These are phyloP conservation scores for Quercus ilex DNA, from an alignment of 306 rosid species.

Conservation along the genomic window DNA sequence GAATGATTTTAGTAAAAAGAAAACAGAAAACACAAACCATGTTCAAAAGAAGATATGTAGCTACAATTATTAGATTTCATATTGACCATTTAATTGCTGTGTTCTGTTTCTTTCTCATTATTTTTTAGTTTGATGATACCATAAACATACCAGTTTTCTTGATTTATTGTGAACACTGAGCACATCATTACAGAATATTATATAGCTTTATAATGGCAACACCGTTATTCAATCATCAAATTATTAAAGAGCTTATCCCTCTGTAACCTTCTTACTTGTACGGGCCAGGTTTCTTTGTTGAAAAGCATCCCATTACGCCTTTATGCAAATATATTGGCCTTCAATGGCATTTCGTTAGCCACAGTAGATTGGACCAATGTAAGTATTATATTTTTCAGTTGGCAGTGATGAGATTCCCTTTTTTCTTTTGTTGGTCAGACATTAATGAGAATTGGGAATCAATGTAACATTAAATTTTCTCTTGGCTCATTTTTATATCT, in stretches of 20 bases:
- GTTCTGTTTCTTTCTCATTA: not conserved
- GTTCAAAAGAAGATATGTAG: not conserved
- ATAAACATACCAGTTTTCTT: not conserved
- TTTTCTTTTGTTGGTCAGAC: not conserved
- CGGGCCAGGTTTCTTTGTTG: slow-evolving; percentile 44
- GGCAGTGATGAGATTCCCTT: not conserved
- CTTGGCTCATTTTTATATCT: not conserved
- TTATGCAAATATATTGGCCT: slow-evolving; percentile 39
- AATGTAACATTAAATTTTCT: not conserved
- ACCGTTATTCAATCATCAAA: not conserved
- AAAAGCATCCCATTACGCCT: slow-evolving; percentile 49
- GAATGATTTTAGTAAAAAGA: not conserved
- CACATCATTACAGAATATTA: not conserved
- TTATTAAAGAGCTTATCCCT: not conserved
- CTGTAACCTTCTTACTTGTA: not conserved
- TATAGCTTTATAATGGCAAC: not conserved
- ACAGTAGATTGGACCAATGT: slow-evolving; percentile 60
- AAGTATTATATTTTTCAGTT: slow-evolving; percentile 9
- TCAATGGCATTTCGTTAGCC: slow-evolving; percentile 36
- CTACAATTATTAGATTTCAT: not conserved
- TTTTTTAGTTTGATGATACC: not conserved
- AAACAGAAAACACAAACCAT: not conserved
- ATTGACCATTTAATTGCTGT: not conserved
- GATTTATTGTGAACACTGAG: not conserved
- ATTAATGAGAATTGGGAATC: not conserved